Evolutionary conservation across 1,284 basidiomycete genomes (phyloP), one percentile per base, ranked within the genome.

Genomic region (Salmacisia buchloeana): DNA sequence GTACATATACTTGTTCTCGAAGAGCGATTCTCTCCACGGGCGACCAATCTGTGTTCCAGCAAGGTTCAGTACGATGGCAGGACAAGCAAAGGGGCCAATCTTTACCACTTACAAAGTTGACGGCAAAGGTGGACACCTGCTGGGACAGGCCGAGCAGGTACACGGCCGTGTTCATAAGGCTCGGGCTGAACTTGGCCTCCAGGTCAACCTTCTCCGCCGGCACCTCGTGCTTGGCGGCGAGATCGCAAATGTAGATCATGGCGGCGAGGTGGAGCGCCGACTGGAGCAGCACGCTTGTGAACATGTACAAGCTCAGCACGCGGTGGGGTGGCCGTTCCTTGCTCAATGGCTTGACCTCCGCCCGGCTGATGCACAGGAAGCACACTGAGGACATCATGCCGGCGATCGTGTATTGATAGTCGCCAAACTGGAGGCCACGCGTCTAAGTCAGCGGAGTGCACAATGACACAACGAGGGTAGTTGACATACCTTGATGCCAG

Each of bases 311-410:
- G 56, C 72, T 75, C 39, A 79, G 58, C 33, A 79, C 77, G 59
- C 73, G 78, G 41, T 67, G 68, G 7, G 76, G 74, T 12, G 77
- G 77, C 3, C 77, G 62, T 45, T 79, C 75, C 39, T 72, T 76
- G 15, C 65, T 66, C 12, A 79, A 63, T 15, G 77, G 77, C 59
- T 63, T 41, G 49, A 54, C 49, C 65, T 76, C 66, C 2, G 75
- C 77, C 2, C 76, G 65, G 35, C 72, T 75, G 35, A 79, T 77
- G 68, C 76, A 77, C 46, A 78, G 62, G 70, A 79, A 78, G 67
- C 76, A 78, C 12, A 76, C 75, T 10, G 58, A 63, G 18, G 74
- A 69, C 10, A 79, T 63, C 70, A 78, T 69, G 25, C 76, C 75
- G 27, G 65, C 69, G 52, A 79, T 78, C 12, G 77, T 77, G 57